phyloP scores from a whole-genome alignment of 352 stramenopile species.

The Pythium coloratum region DNA sequence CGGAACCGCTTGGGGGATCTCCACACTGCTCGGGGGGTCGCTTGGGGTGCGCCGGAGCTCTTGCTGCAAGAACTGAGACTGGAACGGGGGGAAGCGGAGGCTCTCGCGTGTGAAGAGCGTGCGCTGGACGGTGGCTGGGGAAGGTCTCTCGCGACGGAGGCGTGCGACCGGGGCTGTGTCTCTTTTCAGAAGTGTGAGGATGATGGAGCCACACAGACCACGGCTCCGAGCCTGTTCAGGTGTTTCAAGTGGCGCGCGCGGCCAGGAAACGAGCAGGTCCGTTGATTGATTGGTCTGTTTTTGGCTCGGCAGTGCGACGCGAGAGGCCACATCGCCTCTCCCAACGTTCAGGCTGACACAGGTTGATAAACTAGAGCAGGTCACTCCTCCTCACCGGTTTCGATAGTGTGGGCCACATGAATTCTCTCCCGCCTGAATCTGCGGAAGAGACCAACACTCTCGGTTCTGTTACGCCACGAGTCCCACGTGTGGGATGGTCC shows the following conservation, averaged over 20 bases:
- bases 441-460: conserved; percentile 18
- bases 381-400: conserved; percentile 18
- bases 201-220: conserved; percentile 11
- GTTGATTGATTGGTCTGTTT: conserved; percentile 35
- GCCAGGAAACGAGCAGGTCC: conserved; percentile 20
- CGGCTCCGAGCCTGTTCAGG: neutral
- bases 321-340: conserved; percentile 20
- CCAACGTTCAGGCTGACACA: neutral
- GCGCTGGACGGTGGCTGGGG: neutral
- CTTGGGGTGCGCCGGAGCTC: conserved; percentile 12
- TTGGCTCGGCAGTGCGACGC: conserved; percentile 9
- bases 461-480: neutral
- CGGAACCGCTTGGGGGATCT: conserved; percentile 30
- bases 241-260: neutral
- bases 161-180: conserved; percentile 2
- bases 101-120: conserved; percentile 3
- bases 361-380: conserved; percentile 12
- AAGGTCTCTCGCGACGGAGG: neutral
- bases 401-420: conserved; percentile 18
- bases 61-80: conserved; percentile 4
- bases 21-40: conserved; percentile 4
- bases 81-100: neutral
- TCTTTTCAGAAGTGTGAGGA: conserved; percentile 8
- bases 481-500: conserved; percentile 6
- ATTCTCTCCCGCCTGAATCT: conserved; percentile 9